Base-by-base conservation (phyloP, 805 yeast genomes). In the Starmerella vaccinii region DNA sequence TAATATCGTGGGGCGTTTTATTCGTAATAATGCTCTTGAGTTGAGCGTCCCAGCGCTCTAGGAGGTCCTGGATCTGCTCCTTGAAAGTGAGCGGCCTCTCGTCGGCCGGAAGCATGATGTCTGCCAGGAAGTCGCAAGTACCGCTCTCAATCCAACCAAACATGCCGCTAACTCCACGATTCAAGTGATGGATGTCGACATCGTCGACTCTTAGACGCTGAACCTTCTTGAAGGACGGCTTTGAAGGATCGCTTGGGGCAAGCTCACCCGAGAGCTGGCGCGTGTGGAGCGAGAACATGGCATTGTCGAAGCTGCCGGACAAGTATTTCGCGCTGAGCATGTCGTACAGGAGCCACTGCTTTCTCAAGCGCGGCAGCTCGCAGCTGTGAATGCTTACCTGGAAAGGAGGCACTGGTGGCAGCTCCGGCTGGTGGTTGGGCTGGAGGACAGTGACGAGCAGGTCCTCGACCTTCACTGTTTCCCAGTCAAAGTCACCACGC, bases 71-170 rank as follows among this genome's bases (percentile, higher is more conserved):
- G 29, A 65, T 56, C 46, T 70, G 57, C 50, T 65, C 65, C 37
- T 63, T 53, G 34, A 64, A 51, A n/a, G 72, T 72, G 44, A 75
- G 65, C 38, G 75, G 78, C 30, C 77, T 76, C 38, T 73, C 72
- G 47, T 77, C 80, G 0, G 95, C 94, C n/a, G 61, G 61, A 2
- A 88, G 80, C 74, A 81, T 77, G 16, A 90, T 78, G 62, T 92
- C 97, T 7, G 96, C 97, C 56, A 86, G 70, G 81, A 92, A 82
- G 65, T 92, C 97, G 21, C 90, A 97, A 47, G 80, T 80, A 13
- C 99, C 98, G 54, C 77, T 75, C 5, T 86, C 80, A 50, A 92
- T 90, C 99, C 99, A 92, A 6, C 97, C 97, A 66, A 92, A 87
- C 12, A 97, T 95, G 0, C 99, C 98, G 5, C 59, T 59, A 51